Conservation (phyloP, 257 asterid species). For the Ajuga chamaepitys region DNA sequence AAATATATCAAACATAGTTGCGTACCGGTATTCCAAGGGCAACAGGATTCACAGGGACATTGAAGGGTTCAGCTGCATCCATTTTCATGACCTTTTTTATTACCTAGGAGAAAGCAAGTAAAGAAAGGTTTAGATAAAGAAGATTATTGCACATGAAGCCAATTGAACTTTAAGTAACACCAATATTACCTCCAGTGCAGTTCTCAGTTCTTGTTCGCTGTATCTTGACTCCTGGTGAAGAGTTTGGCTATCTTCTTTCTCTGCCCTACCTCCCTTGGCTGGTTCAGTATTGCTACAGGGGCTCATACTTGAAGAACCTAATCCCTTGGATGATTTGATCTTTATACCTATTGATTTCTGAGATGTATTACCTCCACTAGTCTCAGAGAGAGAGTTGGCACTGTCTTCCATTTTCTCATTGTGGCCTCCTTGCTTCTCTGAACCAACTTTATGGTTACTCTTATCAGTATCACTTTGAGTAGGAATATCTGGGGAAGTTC, state of each 20-base stretch:
- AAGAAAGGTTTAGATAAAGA: background rate
- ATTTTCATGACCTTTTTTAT: slow-evolving; percentile 84
- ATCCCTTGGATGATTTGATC: slow-evolving; percentile 68
- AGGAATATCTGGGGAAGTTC: slow-evolving; percentile 45
- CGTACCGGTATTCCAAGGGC: slow-evolving; percentile 68
- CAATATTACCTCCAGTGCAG: slow-evolving; percentile 70
- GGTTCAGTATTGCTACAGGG: slow-evolving; percentile 72
- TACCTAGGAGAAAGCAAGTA: slow-evolving; percentile 42
- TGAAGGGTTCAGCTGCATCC: slow-evolving; percentile 96
- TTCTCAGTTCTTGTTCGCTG: slow-evolving; percentile 67
- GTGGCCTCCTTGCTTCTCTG: slow-evolving; percentile 45
- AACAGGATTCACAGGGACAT: slow-evolving; percentile 80
- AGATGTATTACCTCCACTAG: slow-evolving; percentile 36
- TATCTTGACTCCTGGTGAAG: slow-evolving; percentile 34
- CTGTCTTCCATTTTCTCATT: slow-evolving; percentile 75
- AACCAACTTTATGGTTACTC: slow-evolving; percentile 49
- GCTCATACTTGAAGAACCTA: slow-evolving; percentile 73
- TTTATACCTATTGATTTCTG: slow-evolving; percentile 59
- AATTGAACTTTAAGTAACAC: slow-evolving; percentile 4
- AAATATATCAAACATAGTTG: slow-evolving; percentile 3
- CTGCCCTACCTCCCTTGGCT: slow-evolving; percentile 47
- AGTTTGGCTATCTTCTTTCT: slow-evolving; percentile 46
- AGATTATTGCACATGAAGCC: background rate
- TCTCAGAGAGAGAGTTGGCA: slow-evolving; percentile 75
- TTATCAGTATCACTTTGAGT: slow-evolving; percentile 72